Percentiles rank a stretch among this genome's conserved stretches.
Conservation (phyloP, 164 flowering plant genomes). For the Nelumbo lutea region DNA sequence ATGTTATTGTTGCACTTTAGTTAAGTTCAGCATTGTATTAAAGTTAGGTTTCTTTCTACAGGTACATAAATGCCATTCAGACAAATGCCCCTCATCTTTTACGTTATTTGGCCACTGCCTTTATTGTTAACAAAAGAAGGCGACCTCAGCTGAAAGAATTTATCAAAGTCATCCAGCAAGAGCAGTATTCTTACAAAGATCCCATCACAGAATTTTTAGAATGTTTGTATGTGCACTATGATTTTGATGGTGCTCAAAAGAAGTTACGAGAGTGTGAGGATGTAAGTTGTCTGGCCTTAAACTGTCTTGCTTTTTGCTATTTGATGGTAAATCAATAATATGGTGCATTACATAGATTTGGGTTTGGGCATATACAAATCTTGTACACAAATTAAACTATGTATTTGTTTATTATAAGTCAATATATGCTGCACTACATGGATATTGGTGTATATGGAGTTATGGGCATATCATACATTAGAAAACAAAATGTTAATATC, state of each 20-base stretch:
- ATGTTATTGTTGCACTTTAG: no score
- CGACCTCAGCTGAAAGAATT: conserved; percentile 90
- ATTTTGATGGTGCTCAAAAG: conserved; percentile 94
- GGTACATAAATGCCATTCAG: conserved; percentile 94
- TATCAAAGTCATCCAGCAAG: conserved; percentile 92
- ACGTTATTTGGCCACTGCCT: conserved; percentile 88
- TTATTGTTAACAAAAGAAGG: conserved; percentile 91
- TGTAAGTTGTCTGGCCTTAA: conserved; percentile 39
- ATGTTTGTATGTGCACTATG: conserved; percentile 87
- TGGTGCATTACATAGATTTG: no score
- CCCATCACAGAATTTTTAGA: conserved; percentile 94
- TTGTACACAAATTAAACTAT: no score
- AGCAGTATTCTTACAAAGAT: conserved; percentile 74
- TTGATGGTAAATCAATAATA: no score
- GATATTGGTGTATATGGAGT: no score
- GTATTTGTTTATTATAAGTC: no score
- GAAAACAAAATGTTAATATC: no score
- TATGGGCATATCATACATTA: no score
- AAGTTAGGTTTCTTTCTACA: conserved; percentile 17
- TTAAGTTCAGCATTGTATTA: no score
- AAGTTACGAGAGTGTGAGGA: conserved; percentile 93
- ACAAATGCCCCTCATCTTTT: conserved; percentile 96
- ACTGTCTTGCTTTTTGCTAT: not conserved
- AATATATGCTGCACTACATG: no score
- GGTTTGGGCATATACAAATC: no score